A percentile compares a stretch with the other conserved stretches of the same genome.
phyloP scores from a whole-genome alignment of 2,329 filamentous ascomycete species.

The Botryotinia calthae region DNA sequence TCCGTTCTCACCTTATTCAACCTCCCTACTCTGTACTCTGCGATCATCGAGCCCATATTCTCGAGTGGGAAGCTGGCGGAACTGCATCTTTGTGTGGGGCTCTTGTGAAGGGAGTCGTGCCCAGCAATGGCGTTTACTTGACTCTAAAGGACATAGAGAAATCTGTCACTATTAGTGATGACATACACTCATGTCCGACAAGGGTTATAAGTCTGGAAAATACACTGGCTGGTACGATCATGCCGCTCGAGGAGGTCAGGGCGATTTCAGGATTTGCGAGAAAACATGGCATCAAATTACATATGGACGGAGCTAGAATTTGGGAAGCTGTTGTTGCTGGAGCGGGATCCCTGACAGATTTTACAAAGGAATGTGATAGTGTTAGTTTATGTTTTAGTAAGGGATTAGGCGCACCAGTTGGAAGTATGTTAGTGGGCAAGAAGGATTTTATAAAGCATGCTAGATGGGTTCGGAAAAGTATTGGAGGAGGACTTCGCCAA shows the following conservation, averaged over 20 bases:
- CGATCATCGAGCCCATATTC: constrained; percentile 75
- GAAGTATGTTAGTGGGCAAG: constrained; percentile 66
- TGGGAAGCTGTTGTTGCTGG: constrained; percentile 78
- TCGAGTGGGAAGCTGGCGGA: constrained; percentile 63
- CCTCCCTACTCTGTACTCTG: constrained; percentile 80
- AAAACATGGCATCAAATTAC: constrained; percentile 63
- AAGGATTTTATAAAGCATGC: constrained; percentile 59
- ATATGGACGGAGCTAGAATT: constrained; percentile 75
- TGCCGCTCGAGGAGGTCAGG: constrained; percentile 69
- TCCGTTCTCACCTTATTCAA: constrained; percentile 73
- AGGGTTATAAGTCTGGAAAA: constrained; percentile 82
- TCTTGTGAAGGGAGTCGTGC: constrained; percentile 62
- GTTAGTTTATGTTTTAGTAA: constrained; percentile 79
- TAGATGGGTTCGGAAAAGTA: constrained; percentile 74
- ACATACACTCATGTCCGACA: constrained; percentile 78
- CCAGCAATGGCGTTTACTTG: constrained; percentile 65
- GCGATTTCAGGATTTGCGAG: constrained; percentile 69
- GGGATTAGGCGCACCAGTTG: constrained; percentile 77
- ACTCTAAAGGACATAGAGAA: constrained; percentile 63
- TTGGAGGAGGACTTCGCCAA: constrained; percentile 77
- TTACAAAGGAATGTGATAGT: constrained; percentile 67
- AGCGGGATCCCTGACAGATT: constrained; percentile 65
- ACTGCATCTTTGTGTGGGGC: constrained; percentile 70
- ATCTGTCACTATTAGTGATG: constrained; percentile 60
- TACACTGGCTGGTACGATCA: constrained; percentile 75